These are phyloP conservation scores for Candida quercuum DNA, from an alignment of 805 yeast genomes.

Conservation along the genomic window DNA sequence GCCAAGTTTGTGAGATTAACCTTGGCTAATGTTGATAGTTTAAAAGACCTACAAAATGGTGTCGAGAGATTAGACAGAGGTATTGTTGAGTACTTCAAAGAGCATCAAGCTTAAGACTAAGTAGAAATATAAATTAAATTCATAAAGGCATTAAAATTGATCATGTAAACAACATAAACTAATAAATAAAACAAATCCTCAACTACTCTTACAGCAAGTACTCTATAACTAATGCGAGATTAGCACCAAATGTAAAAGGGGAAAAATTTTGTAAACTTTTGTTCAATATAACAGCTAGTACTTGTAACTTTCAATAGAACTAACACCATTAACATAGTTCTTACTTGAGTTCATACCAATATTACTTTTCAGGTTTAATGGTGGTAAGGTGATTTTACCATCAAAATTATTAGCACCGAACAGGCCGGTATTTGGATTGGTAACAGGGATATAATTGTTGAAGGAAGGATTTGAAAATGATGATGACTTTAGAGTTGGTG, in stretches of 20 bases:
- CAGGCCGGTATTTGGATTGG: too few species aligned
- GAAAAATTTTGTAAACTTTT: too few species aligned
- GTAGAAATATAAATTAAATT: background rate
- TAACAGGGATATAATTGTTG: too few species aligned
- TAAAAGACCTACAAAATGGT: conserved; percentile 1
- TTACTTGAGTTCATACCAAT: background rate
- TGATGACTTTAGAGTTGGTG: background rate
- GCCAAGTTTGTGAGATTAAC: conserved; percentile 25
- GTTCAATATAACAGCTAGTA: background rate
- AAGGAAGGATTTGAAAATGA: background rate
- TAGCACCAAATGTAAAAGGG: too few species aligned
- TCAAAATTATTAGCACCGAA: background rate
- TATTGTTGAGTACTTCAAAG: conserved; percentile 3
- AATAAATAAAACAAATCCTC: too few species aligned
- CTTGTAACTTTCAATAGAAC: background rate
- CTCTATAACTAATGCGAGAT: background rate
- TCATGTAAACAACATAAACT: background rate
- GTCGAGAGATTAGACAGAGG: conserved; percentile 6
- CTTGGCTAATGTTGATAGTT: conserved; percentile 11
- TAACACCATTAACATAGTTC: too few species aligned
- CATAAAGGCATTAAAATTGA: background rate
- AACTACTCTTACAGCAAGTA: too few species aligned
- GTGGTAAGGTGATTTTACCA: conserved; percentile 5
- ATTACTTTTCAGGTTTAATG: conserved; percentile 1
- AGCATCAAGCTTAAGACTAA: background rate